Base-by-base conservation (phyloP, 805 yeast genomes). In the Kodamaea lidongshanica region DNA sequence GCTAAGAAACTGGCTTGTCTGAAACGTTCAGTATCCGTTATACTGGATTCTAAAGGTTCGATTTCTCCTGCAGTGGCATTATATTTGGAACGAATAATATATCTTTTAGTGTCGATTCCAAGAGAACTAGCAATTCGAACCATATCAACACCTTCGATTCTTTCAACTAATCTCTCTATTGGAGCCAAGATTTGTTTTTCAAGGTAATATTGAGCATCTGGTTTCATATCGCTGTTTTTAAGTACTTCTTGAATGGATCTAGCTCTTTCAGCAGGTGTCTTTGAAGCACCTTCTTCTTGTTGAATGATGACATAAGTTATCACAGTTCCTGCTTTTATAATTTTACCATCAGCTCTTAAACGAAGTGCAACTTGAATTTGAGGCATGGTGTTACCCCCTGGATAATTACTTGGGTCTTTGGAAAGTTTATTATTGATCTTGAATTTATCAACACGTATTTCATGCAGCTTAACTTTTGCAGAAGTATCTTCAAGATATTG, bases 121-220 rank as follows among this genome's bases (percentile, higher is more conserved):
- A 92, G 64, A 3, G 79, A 67, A 26, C 70, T 67, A 4, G 95
- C 94, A 22, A 92, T 66, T 42, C 92, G 70, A 28, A 77, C 74
- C 46, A 77, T 67, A 49, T 89, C 96, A 39, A 82, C 71, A 23
- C 97, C 96, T 41, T 86, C 94, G 32, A 92, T 77, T 38, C 80
- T 73, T 42, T 80, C 94, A 23, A 89, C 63, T 31, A 92, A 65
- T 57, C 98, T 76, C 50, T 85, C 94, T 7, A 92, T 77, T 3
- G 96, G 96, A 2, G 94, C 87, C 46, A 82, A 75, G 7, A 92
- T 72, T 57, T 92, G 99, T 52, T 86, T 83, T 41, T 79, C 92
- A 43, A 89, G 62, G 52, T 92, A 92, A 50, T 72, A 88, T 22
- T 64, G 67, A 1, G 83, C 70, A 55, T 92, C 98, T 1, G 92